phyloP scores from a whole-genome alignment of 2,329 filamentous ascomycete genomes.

The Ophiostoma himal-ulmi region DNA sequence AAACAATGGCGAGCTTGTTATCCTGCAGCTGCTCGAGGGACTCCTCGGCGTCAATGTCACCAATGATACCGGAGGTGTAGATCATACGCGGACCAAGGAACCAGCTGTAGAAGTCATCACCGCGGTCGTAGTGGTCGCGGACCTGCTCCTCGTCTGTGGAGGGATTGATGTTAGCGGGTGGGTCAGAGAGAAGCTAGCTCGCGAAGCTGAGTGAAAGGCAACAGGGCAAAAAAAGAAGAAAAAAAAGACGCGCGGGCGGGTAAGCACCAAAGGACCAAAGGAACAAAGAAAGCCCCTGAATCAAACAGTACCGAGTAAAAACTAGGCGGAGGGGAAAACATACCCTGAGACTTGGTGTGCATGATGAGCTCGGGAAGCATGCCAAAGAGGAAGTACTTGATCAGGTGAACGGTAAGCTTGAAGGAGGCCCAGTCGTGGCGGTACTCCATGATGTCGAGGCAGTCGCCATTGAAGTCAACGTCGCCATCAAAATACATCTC shows the following conservation, averaged over 20 bases:
- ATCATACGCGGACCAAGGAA: conserved; percentile 98
- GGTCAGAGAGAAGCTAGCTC: conserved; percentile 1
- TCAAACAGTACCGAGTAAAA: background rate
- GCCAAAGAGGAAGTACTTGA: conserved; percentile 27
- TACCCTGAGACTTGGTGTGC: conserved; percentile 27
- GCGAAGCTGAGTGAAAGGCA: background rate
- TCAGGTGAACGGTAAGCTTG: conserved; percentile 41
- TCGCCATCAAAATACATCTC: conserved; percentile 97
- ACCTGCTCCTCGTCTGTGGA: conserved; percentile 87
- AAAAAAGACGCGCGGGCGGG: background rate
- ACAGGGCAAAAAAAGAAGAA: background rate
- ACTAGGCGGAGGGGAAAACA: background rate
- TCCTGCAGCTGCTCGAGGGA: conserved; percentile 92
- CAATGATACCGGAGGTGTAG: conserved; percentile 93
- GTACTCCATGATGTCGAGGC: conserved; percentile 83
- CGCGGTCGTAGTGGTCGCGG: conserved; percentile 93
- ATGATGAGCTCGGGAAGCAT: conserved; percentile 28
- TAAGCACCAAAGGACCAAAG: background rate
- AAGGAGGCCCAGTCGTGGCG: conserved; percentile 87
- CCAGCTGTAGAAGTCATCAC: conserved; percentile 98
- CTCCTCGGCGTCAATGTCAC: conserved; percentile 81
- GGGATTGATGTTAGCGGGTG: background rate
- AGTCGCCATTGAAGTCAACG: conserved; percentile 92
- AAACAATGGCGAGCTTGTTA: conserved; percentile 92
- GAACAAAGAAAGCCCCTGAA: background rate